phyloP scores from a whole-genome alignment of 768 basidiomycete genomes.

The Sistotremastrum niveocremeum region DNA sequence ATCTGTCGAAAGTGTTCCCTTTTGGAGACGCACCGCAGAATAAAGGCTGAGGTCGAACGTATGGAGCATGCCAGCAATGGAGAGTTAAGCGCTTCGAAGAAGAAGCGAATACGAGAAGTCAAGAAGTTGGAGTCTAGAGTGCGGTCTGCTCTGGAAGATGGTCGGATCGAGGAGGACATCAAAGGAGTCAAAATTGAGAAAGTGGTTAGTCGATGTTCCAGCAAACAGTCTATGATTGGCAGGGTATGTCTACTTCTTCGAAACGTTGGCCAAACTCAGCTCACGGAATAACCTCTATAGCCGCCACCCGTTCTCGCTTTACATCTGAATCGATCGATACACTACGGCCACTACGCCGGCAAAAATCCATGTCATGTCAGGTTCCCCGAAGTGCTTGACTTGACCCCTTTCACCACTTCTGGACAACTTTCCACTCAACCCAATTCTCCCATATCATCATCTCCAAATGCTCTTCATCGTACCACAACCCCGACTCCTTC shows the following conservation, averaged over 20 bases:
- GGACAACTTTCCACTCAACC: slow-evolving; percentile 62
- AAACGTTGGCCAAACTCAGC: slow-evolving; percentile 1
- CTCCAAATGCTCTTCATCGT: slow-evolving; percentile 30
- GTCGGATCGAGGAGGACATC: slow-evolving; percentile 72
- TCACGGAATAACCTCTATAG: slow-evolving; percentile 24
- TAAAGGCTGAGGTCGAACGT: slow-evolving; percentile 47
- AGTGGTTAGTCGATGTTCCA: slow-evolving; percentile 59
- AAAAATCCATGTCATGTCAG: slow-evolving; percentile 75
- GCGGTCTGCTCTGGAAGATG: slow-evolving; percentile 50
- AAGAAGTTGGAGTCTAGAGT: slow-evolving; percentile 51
- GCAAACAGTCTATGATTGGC: slow-evolving; percentile 87
- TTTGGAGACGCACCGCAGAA: slow-evolving; percentile 53
- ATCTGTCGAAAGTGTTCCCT: slow-evolving; percentile 88
- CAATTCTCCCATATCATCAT: slow-evolving; percentile 55
- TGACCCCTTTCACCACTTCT: slow-evolving; percentile 79
- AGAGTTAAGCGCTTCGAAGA: slow-evolving; percentile 54
- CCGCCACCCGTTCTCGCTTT: slow-evolving; percentile 79
- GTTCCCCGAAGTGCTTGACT: slow-evolving; percentile 82
- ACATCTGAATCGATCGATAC: slow-evolving; percentile 86
- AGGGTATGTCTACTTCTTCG: slow-evolving; percentile 36
- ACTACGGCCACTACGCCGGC: slow-evolving; percentile 57
- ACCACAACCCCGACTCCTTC: slow-evolving; percentile 45
- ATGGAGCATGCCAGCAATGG: slow-evolving; percentile 31
- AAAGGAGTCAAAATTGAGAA: slow-evolving; percentile 72
- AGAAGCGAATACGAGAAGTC: slow-evolving; percentile 61